These are phyloP conservation scores for Xylariaceae sp. DNA, from an alignment of 2,329 filamentous ascomycete species.

Conservation along the genomic window DNA sequence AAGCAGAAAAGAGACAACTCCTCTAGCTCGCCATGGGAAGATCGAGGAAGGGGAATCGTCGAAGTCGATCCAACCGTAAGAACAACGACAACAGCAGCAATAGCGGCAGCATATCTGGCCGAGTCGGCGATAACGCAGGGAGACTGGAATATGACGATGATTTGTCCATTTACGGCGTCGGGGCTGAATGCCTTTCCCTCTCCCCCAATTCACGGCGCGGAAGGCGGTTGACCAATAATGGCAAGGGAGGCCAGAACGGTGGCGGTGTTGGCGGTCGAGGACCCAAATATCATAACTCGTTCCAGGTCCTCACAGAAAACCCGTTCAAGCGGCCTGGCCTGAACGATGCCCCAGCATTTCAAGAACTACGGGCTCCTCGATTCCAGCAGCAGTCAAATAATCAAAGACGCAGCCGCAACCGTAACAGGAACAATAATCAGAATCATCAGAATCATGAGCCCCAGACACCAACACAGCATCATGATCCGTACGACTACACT, in stretches of 20 bases:
- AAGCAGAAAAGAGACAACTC: neutral
- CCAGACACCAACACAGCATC: too few relatives aligned
- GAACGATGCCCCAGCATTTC: neutral
- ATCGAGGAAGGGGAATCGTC: slow-evolving; percentile 9
- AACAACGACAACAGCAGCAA: neutral
- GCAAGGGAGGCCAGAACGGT: neutral
- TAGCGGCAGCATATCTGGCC: neutral
- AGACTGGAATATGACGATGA: slow-evolving; percentile 21
- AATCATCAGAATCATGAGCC: too few relatives aligned
- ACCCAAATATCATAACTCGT: neutral
- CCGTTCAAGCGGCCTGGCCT: neutral
- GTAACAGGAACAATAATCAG: too few relatives aligned
- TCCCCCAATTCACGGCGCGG: neutral
- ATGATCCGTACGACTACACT: too few relatives aligned
- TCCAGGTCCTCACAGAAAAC: neutral
- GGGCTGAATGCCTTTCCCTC: neutral
- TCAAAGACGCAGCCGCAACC: neutral
- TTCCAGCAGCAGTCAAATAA: neutral
- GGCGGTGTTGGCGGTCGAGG: neutral
- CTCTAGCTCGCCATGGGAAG: slow-evolving; percentile 18
- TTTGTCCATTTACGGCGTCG: slow-evolving; percentile 20
- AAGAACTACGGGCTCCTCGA: neutral
- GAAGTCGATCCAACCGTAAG: neutral
- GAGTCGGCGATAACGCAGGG: neutral
- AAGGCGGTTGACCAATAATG: neutral